Evolutionary conservation across 768 basidiomycete genomes (phyloP).

Genomic region (Chalciporus piperatus): DNA sequence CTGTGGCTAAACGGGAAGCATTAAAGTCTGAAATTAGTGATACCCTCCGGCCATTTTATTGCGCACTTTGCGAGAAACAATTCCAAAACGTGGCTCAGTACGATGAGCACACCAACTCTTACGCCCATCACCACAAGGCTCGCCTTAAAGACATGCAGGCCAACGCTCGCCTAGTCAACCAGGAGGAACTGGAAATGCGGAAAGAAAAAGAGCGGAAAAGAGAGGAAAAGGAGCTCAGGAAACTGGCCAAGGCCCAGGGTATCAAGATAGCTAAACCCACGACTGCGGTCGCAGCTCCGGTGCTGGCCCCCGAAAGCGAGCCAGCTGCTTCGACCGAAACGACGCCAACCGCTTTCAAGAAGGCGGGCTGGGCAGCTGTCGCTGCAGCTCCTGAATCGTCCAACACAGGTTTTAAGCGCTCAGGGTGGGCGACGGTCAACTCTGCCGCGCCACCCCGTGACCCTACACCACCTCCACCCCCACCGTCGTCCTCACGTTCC

Average conservation of each 20-base stretch:
- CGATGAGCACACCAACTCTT: constrained; percentile 88
- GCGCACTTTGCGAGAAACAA: constrained; percentile 81
- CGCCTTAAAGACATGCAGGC: constrained; percentile 82
- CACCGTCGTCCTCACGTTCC: constrained; percentile 18
- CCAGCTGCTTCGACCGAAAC: constrained; percentile 12
- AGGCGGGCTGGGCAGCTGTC: constrained; percentile 50
- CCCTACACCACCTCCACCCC: constrained; percentile 4
- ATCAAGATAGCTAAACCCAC: constrained; percentile 55
- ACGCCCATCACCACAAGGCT: constrained; percentile 83
- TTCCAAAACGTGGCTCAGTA: constrained; percentile 84
- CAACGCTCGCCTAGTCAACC: constrained; percentile 59
- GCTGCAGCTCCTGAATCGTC: constrained; percentile 7
- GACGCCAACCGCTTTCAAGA: constrained; percentile 36
- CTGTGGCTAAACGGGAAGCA: constrained; percentile 61
- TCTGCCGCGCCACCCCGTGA: constrained; percentile 16
- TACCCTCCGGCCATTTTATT: constrained; percentile 75
- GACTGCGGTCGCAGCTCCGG: constrained; percentile 7
- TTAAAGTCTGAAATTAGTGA: constrained; percentile 65
- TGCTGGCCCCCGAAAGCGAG: constrained; percentile 18
- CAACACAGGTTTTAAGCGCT: constrained; percentile 11
- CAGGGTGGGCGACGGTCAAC: constrained; percentile 17
- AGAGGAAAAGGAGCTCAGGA: constrained; percentile 82
- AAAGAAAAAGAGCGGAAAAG: constrained; percentile 85
- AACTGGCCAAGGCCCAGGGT: constrained; percentile 79
- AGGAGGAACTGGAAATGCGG: constrained; percentile 67